A percentile compares a stretch with the other conserved stretches of the same genome.
Evolutionary conservation across 148 eudicot genomes (phyloP).

Genomic region (Vaccinium myrtillus): DNA sequence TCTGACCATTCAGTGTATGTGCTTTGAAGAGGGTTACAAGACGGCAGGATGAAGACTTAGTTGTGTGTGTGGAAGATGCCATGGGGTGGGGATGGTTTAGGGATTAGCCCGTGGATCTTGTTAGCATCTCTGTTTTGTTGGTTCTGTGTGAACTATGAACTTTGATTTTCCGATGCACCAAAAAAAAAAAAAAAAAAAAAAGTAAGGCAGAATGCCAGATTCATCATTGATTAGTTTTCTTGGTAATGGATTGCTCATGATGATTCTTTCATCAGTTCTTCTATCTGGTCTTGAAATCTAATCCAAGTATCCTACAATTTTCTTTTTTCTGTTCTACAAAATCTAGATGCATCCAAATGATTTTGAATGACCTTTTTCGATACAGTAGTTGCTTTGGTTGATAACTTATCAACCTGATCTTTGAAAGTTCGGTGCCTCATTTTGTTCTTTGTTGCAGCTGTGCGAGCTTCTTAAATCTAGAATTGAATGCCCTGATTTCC

Average conservation of each 20-base stretch:
- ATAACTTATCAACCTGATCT: conserved; percentile 2
- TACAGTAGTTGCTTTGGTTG: background rate
- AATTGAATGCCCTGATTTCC: conserved; percentile 68
- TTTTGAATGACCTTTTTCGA: background rate
- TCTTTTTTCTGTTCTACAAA: background rate
- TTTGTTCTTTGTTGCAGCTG: conserved; percentile 44
- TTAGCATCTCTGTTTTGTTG: no score
- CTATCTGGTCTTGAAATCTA: background rate
- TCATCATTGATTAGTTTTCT: no score
- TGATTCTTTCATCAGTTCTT: background rate
- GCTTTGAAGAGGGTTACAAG: background rate
- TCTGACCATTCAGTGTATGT: background rate
- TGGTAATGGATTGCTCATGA: background rate
- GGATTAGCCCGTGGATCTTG: no score
- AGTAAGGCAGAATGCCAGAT: no score
- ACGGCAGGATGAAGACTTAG: no score
- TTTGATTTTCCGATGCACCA: no score
- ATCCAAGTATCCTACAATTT: background rate
- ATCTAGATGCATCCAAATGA: background rate
- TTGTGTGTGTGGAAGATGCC: no score
- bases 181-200: no score
- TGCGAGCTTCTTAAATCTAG: conserved; percentile 70
- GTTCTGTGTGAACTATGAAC: no score
- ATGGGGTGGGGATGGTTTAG: no score
- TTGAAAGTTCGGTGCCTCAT: background rate